Percentiles rank a stretch among this genome's conserved stretches.
These are phyloP conservation scores for Diospyros lotus DNA, from an alignment of 148 eudicot species.

Conservation along the genomic window DNA sequence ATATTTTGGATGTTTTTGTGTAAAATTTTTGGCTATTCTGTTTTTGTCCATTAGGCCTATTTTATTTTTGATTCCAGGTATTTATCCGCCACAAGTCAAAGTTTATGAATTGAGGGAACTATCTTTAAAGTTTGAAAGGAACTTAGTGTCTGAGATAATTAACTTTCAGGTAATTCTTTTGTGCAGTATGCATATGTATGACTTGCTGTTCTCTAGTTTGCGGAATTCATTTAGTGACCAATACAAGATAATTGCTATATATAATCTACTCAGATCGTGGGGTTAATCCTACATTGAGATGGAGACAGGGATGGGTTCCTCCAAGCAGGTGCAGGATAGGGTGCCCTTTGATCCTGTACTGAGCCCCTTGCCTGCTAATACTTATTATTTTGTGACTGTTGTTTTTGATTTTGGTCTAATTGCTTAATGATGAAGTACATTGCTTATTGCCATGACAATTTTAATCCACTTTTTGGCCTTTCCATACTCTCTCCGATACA, in stretches of 20 bases:
- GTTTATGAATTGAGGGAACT: slow-evolving; percentile 85
- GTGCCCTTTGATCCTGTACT: too few relatives aligned
- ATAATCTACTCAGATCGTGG: too few relatives aligned
- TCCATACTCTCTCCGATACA: too few relatives aligned
- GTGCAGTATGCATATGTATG: background rate
- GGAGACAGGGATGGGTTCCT: too few relatives aligned
- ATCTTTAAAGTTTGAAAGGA: slow-evolving; percentile 90
- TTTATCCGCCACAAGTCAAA: slow-evolving; percentile 93
- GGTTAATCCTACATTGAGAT: too few relatives aligned
- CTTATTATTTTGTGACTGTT: too few relatives aligned
- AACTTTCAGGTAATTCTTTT: slow-evolving; percentile 61
- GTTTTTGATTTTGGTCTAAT: too few relatives aligned
- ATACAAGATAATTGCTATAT: background rate
- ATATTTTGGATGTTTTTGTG: background rate
- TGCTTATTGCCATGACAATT: too few relatives aligned
- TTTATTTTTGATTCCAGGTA: slow-evolving; percentile 42
- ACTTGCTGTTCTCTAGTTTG: background rate
- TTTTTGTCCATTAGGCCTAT: slow-evolving; percentile 8
- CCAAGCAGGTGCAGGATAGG: too few relatives aligned
- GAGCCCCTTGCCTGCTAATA: too few relatives aligned
- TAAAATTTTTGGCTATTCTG: background rate
- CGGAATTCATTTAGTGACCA: background rate
- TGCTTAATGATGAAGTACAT: too few relatives aligned
- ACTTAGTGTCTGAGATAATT: slow-evolving; percentile 77
- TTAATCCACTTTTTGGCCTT: too few relatives aligned